These are phyloP conservation scores for Botryotinia convoluta DNA, from an alignment of 2,329 filamentous ascomycete genomes.

Conservation along the genomic window DNA sequence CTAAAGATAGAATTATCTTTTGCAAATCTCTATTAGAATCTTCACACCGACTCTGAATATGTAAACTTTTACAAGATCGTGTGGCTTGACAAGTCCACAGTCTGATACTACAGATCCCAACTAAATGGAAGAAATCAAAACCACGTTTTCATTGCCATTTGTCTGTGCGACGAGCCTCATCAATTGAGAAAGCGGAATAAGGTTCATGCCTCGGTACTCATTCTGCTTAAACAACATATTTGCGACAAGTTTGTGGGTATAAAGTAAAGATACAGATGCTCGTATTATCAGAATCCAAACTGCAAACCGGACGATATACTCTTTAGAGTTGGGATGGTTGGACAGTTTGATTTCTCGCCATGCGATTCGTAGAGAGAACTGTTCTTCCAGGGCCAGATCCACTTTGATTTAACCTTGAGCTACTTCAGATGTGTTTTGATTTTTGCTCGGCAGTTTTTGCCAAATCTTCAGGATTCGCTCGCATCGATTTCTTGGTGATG, in stretches of 20 bases:
- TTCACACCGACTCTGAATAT: neutral
- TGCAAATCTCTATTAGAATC: neutral
- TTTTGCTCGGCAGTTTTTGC: neutral
- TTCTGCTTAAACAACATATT: neutral
- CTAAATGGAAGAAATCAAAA: neutral
- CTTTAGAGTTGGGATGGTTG: neutral
- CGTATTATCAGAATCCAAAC: neutral
- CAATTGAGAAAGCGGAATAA: neutral
- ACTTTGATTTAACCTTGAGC: neutral
- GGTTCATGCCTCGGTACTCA: neutral
- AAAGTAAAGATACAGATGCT: neutral
- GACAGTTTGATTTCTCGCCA: neutral
- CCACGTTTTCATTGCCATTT: neutral
- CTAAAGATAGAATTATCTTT: neutral
- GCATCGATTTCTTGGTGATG: neutral
- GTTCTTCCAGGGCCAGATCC: neutral
- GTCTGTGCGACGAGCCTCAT: conserved; percentile 7
- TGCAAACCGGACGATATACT: neutral
- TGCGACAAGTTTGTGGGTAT: neutral
- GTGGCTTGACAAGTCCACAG: neutral
- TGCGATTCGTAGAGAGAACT: neutral
- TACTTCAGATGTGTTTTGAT: neutral
- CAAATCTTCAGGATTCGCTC: neutral
- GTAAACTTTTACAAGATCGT: neutral
- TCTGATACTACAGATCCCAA: neutral